Conservation (phyloP, 2,329 filamentous ascomycete species). For the Nothopassalora personata region DNA sequence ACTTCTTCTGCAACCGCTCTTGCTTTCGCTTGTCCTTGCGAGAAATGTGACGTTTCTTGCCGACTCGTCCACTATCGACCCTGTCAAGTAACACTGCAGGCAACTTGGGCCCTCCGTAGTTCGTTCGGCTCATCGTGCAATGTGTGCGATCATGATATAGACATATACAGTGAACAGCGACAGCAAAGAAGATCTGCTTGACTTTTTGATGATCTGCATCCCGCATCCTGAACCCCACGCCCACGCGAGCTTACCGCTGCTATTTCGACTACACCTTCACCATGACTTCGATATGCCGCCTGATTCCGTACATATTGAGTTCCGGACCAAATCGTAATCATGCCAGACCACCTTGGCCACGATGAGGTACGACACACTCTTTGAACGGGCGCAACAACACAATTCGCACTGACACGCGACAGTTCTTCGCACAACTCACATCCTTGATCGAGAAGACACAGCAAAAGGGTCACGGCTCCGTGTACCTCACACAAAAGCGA, state of each 20-base stretch:
- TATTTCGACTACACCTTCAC: slow-evolving; percentile 2
- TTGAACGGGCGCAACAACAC: not conserved
- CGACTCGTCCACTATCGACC: slow-evolving; percentile 28
- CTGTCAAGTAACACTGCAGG: slow-evolving; percentile 43
- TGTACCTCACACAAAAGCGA: slow-evolving; percentile 73
- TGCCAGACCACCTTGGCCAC: slow-evolving; percentile 53
- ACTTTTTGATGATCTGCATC: slow-evolving; percentile 3
- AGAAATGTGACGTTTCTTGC: slow-evolving; percentile 15
- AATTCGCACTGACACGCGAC: slow-evolving; percentile 9
- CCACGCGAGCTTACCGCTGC: not conserved
- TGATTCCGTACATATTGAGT: not conserved
- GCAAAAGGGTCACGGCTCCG: slow-evolving; percentile 64
- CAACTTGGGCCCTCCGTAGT: slow-evolving; percentile 38
- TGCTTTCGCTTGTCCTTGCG: slow-evolving; percentile 54
- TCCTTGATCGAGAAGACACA: slow-evolving; percentile 64
- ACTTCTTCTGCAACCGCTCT: slow-evolving; percentile 58
- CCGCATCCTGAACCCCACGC: not conserved
- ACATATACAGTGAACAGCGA: not conserved
- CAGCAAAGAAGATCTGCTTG: not conserved
- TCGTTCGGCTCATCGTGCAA: slow-evolving; percentile 22
- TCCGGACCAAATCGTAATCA: slow-evolving; percentile 24
- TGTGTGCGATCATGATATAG: not conserved
- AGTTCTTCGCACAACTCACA: slow-evolving; percentile 69
- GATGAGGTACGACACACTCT: slow-evolving; percentile 49
- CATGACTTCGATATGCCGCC: not conserved